Conservation (phyloP, 2,329 filamentous ascomycete species). For the Cytospora piceae region DNA sequence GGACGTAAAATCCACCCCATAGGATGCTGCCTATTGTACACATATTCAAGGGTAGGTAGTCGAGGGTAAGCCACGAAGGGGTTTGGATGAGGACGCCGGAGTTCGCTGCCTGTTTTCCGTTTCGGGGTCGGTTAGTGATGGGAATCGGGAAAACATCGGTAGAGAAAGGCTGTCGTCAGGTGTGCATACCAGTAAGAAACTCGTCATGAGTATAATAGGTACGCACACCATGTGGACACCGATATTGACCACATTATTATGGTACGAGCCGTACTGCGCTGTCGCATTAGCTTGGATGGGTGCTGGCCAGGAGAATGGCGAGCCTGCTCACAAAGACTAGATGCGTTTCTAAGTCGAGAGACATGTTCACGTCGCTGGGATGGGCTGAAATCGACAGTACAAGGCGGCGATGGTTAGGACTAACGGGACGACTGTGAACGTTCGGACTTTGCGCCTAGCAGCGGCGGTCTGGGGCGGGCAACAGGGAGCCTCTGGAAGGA, state of each 20-base stretch:
- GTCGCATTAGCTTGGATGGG: slow-evolving; percentile 7
- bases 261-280: slow-evolving; percentile 80
- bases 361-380: slow-evolving; percentile 47
- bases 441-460: slow-evolving; percentile 2
- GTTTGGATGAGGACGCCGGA: slow-evolving; percentile 65
- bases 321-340: slow-evolving; percentile 71
- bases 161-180: slow-evolving; percentile 1
- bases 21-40: slow-evolving; percentile 66
- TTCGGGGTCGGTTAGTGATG: background rate
- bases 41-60: slow-evolving; percentile 68
- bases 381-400: background rate
- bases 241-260: slow-evolving; percentile 77
- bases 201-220: slow-evolving; percentile 72
- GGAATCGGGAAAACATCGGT: background rate
- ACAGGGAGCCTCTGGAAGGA: background rate
- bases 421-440: background rate
- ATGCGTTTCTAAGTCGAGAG: slow-evolving; percentile 80
- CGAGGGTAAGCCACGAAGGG: slow-evolving; percentile 68
- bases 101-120: slow-evolving; percentile 57
- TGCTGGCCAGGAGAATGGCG: background rate
- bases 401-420: background rate
- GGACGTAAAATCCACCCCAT: slow-evolving; percentile 81
- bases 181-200: slow-evolving; percentile 68
- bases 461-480: background rate
- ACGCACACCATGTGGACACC: slow-evolving; percentile 81